Percentiles rank a stretch among this genome's conserved stretches.
Evolutionary conservation across 2,329 filamentous ascomycete species (phyloP).

Genomic region (Talaromyces amestolkiae): DNA sequence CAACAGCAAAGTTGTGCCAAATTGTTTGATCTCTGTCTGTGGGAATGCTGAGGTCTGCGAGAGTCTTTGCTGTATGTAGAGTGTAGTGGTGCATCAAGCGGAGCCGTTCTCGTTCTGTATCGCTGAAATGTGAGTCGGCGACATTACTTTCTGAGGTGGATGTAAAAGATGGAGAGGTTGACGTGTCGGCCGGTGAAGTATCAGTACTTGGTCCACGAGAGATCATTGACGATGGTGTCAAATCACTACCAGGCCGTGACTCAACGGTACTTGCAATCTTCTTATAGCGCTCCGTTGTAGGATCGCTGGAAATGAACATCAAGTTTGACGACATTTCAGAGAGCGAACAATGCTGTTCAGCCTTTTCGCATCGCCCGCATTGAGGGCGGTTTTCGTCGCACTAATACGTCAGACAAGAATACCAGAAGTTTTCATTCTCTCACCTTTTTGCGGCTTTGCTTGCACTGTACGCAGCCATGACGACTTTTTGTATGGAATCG

Average conservation of each 20-base stretch:
- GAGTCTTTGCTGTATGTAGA: slow-evolving; percentile 7
- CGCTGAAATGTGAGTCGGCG: not conserved
- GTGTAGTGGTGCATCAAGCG: slow-evolving; percentile 16
- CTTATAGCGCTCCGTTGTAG: not conserved
- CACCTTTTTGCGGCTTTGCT: slow-evolving; percentile 19
- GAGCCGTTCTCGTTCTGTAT: slow-evolving; percentile 9
- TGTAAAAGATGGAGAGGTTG: not conserved
- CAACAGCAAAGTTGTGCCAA: slow-evolving; percentile 9
- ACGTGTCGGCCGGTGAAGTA: not conserved
- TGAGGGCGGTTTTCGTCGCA: slow-evolving; percentile 8
- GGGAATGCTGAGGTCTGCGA: slow-evolving; percentile 11
- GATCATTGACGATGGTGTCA: not conserved
- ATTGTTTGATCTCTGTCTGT: slow-evolving; percentile 4
- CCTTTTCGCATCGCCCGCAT: slow-evolving; percentile 15
- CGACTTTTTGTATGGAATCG: slow-evolving; percentile 18
- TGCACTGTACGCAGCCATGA: slow-evolving; percentile 16
- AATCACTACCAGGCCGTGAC: not conserved
- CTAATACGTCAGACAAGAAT: not conserved
- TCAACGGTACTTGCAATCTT: not conserved
- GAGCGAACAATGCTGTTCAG: slow-evolving; percentile 7
- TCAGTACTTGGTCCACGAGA: not conserved
- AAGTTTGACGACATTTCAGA: slow-evolving; percentile 9
- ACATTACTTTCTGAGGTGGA: not conserved
- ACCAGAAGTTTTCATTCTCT: not conserved
- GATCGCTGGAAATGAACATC: slow-evolving; percentile 15